These are phyloP conservation scores for Cercospora sesami DNA, from an alignment of 2,329 filamentous ascomycete species.

Conservation along the genomic window DNA sequence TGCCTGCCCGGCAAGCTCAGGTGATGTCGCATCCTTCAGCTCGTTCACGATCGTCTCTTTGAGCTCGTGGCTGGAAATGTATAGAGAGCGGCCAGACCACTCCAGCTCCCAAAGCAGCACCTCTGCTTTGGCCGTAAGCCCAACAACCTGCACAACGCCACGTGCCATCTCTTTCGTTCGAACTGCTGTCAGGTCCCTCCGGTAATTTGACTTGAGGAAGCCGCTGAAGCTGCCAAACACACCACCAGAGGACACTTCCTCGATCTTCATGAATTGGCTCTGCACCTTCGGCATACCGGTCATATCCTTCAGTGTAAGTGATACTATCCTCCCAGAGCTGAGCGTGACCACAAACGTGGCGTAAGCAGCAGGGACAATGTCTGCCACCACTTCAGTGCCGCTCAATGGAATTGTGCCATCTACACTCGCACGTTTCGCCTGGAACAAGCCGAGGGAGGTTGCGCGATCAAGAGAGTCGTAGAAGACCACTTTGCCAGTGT, in stretches of 20 bases:
- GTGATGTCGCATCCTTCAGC: constrained; percentile 56
- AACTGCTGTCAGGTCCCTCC: constrained; percentile 76
- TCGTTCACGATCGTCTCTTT: constrained; percentile 64
- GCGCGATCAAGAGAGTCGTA: constrained; percentile 95
- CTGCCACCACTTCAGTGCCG: constrained; percentile 70
- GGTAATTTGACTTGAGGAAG: constrained; percentile 67
- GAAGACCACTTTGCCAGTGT: constrained; percentile 81
- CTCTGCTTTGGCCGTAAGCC: constrained; percentile 73
- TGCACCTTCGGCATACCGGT: constrained; percentile 82
- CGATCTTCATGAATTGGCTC: constrained; percentile 71
- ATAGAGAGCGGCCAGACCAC: constrained; percentile 78
- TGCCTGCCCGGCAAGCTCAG: constrained; percentile 44
- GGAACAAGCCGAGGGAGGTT: constrained; percentile 78
- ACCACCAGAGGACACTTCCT: constrained; percentile 59
- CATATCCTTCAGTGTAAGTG: constrained; percentile 79
- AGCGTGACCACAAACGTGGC: constrained; percentile 83
- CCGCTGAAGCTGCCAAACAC: constrained; percentile 80
- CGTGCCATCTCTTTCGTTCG: constrained; percentile 70
- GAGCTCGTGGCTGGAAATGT: constrained; percentile 70
- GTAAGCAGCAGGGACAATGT: constrained; percentile 80
- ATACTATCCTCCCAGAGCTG: constrained; percentile 81
- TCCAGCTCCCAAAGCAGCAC: constrained; percentile 87
- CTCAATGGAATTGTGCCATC: constrained; percentile 74
- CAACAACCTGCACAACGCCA: constrained; percentile 81
- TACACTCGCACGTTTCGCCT: constrained; percentile 76